Conservation (phyloP, 2,329 filamentous ascomycete genomes). For the Colletotrichum higginsianum region DNA sequence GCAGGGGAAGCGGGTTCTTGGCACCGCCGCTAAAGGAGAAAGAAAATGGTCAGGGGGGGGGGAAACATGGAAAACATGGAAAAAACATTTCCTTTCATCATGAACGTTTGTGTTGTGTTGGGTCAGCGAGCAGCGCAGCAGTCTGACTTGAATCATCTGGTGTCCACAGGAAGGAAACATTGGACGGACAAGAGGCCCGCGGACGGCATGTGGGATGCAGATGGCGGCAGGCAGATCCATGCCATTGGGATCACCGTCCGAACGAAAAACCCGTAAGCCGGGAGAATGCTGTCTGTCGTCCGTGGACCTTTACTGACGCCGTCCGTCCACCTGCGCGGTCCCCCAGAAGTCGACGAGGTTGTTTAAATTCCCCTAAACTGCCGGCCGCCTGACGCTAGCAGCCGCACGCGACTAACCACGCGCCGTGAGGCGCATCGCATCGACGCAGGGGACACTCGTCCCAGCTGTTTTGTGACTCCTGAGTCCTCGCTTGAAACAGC, state of each 20-base stretch:
- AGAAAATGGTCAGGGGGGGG: neutral
- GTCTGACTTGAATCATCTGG: neutral
- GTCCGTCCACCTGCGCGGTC: no score
- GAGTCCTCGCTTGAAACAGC: no score
- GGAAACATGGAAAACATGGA: neutral
- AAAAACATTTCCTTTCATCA: constrained; percentile 5
- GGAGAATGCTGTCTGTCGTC: constrained; percentile 2
- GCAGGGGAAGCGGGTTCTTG: constrained; percentile 39
- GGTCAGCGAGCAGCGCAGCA: neutral
- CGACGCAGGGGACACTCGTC: neutral
- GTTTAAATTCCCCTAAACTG: neutral
- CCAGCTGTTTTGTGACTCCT: neutral
- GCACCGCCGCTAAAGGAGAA: constrained; percentile 25
- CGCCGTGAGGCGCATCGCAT: neutral
- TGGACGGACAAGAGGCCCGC: constrained; percentile 1
- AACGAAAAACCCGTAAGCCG: neutral
- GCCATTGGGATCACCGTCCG: constrained; percentile 2
- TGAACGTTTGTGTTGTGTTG: neutral
- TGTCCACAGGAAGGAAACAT: constrained; percentile 4
- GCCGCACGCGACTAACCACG: constrained; percentile 5
- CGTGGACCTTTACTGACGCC: neutral
- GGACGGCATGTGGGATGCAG: constrained; percentile 29
- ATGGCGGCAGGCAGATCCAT: constrained; percentile 34
- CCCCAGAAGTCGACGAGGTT: neutral
- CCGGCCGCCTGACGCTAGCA: neutral